Evolutionary conservation across 805 yeast species (phyloP).

Genomic region (Lachancea meyersii): DNA sequence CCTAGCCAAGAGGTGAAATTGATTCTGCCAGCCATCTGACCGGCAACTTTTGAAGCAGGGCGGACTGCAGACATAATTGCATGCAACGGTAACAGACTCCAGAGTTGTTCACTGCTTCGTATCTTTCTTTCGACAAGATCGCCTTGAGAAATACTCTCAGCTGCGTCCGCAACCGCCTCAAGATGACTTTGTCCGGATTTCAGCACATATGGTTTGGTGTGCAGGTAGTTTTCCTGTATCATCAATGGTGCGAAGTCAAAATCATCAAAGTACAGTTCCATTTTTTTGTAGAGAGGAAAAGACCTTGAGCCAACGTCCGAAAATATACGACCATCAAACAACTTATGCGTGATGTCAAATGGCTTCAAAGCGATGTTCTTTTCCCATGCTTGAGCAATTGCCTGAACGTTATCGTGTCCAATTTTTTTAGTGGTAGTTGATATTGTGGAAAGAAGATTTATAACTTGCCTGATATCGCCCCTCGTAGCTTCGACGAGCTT

Average conservation of each 20-base stretch:
- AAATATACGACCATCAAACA: conserved; percentile 57
- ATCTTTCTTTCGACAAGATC: conserved; percentile 78
- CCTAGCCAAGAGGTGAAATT: conserved; percentile 86
- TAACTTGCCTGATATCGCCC: conserved; percentile 91
- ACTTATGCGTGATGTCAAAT: conserved; percentile 74
- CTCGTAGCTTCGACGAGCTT: conserved; percentile 78
- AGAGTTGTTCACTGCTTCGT: conserved; percentile 86
- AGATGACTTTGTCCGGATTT: conserved; percentile 47
- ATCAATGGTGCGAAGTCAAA: conserved; percentile 90
- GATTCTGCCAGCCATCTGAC: conserved; percentile 59
- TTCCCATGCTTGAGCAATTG: conserved; percentile 68
- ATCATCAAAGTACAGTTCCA: conserved; percentile 87
- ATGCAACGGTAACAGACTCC: conserved; percentile 90
- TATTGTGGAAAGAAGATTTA: conserved; percentile 80
- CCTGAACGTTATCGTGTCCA: conserved; percentile 50
- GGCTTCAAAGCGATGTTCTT: conserved; percentile 88
- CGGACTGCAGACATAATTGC: conserved; percentile 78
- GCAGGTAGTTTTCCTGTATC: conserved; percentile 89
- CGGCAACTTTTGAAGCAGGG: conserved; percentile 72
- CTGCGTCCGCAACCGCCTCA: conserved; percentile 64
- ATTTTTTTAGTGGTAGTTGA: conserved; percentile 64
- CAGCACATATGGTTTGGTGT: conserved; percentile 50
- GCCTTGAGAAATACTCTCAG: conserved; percentile 79
- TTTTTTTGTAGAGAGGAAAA: conserved; percentile 69
- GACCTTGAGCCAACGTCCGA: conserved; percentile 37